These are phyloP conservation scores for Microcera coccophila DNA, from an alignment of 2,329 filamentous ascomycete genomes.

Conservation along the genomic window DNA sequence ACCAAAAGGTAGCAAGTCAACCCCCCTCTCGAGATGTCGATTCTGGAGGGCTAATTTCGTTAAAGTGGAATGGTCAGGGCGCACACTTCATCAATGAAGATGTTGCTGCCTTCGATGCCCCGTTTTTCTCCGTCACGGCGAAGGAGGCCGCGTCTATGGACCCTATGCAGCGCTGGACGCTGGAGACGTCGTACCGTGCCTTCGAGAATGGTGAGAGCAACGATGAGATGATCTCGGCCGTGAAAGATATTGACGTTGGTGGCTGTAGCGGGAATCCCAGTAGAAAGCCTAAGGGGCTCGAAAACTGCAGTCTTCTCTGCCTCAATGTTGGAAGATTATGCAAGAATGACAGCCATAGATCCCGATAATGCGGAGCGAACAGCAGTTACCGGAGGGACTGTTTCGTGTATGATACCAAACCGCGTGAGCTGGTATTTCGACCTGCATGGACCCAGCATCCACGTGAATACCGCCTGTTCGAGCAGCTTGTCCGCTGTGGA, in stretches of 20 bases:
- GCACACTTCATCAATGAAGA: slow-evolving; percentile 36
- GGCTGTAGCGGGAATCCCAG: slow-evolving; percentile 29
- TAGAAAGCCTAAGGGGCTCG: slow-evolving; percentile 26
- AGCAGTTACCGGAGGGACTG: slow-evolving; percentile 30
- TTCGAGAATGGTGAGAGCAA: slow-evolving; percentile 24
- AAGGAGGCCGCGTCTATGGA: slow-evolving; percentile 28
- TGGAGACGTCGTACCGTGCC: slow-evolving; percentile 34
- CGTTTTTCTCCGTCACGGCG: slow-evolving; percentile 32
- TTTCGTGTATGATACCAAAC: slow-evolving; percentile 32
- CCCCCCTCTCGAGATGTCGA: no score
- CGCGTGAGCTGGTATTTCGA: slow-evolving; percentile 30
- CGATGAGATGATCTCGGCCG: not conserved
- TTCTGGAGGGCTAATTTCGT: not conserved
- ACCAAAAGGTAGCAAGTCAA: slow-evolving; percentile 2
- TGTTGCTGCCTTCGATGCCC: slow-evolving; percentile 34
- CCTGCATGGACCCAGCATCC: slow-evolving; percentile 33
- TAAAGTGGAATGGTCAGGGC: not conserved
- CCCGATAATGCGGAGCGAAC: slow-evolving; percentile 32
- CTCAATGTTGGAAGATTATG: slow-evolving; percentile 37
- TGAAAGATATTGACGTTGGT: not conserved
- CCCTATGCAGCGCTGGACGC: slow-evolving; percentile 33
- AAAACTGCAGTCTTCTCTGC: slow-evolving; percentile 36
- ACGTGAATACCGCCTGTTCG: slow-evolving; percentile 36
- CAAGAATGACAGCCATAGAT: slow-evolving; percentile 25
- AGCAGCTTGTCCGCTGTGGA: slow-evolving; percentile 32